Evolutionary conservation across 805 yeast genomes (phyloP).

Genomic region (Maudiozyma pseudohumilis): DNA sequence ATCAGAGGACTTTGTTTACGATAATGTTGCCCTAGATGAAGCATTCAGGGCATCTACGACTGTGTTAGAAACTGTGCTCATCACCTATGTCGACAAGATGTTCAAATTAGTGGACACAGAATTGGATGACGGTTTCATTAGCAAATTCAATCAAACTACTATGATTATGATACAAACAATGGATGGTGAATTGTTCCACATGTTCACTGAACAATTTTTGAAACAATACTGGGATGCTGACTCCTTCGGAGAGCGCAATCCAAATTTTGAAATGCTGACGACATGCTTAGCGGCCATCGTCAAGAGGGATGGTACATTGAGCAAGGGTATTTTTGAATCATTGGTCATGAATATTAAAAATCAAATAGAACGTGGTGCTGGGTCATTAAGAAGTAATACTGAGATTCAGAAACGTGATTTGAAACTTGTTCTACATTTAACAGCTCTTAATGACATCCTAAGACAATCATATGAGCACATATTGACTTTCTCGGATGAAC

Average conservation of each 20-base stretch:
- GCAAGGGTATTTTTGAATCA: slow-evolving; percentile 19
- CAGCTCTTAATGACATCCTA: slow-evolving; percentile 58
- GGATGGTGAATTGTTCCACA: slow-evolving; percentile 43
- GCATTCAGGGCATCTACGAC: slow-evolving; percentile 69
- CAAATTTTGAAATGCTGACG: slow-evolving; percentile 58
- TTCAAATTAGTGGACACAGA: slow-evolving; percentile 53
- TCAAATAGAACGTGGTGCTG: slow-evolving; percentile 77
- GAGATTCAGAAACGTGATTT: slow-evolving; percentile 71
- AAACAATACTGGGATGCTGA: slow-evolving; percentile 36
- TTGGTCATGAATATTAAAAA: slow-evolving; percentile 39
- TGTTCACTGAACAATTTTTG: slow-evolving; percentile 33
- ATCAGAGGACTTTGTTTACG: slow-evolving; percentile 42
- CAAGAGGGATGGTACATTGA: slow-evolving; percentile 38
- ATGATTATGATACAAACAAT: slow-evolving; percentile 47
- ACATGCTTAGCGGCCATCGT: slow-evolving; percentile 65
- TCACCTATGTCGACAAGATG: slow-evolving; percentile 47
- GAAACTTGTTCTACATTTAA: slow-evolving; percentile 58
- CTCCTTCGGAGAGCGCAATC: slow-evolving; percentile 47
- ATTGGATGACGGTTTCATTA: slow-evolving; percentile 30
- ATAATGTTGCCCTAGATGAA: slow-evolving; percentile 35
- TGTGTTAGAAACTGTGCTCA: slow-evolving; percentile 52
- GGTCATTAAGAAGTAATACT: slow-evolving; percentile 53
- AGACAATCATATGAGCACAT: slow-evolving; percentile 54
- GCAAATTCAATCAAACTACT: slow-evolving; percentile 37
- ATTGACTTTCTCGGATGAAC: slow-evolving; percentile 35